Base-by-base conservation (phyloP, 73 alveolate genomes). In the Tetrahymena elliotti region DNA sequence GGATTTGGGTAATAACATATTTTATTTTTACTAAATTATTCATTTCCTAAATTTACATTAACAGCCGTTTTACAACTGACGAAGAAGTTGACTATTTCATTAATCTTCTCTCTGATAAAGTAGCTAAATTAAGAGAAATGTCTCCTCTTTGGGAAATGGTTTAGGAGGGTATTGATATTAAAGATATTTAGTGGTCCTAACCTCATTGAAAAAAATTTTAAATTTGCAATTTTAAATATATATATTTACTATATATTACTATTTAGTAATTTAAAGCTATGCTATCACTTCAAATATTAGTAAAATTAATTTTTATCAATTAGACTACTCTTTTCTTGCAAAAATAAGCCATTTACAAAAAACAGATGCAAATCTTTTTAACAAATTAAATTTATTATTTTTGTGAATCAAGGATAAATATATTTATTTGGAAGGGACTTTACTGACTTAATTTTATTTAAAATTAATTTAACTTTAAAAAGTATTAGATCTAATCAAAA, bases 61-160 rank as follows among this genome's bases (percentile, higher is more conserved):
- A 7, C n/a, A 94, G 96, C 6, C 96, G 99, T 53, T 98, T 98
- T 93, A 98, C 99, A 9, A 97, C 99, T 7, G 98, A 97, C 68
- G 96, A 96, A 47, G 99, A 98, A 93, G 96, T 98, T 16, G 99
- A 98, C 31, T 96, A 93, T 35, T 96, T 97, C 16, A 96, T 96
- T 27, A 95, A 95, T 37, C 82, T 95, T 34, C 38, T 98, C 24
- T 95, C 95, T 15, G 83, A 94, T 40, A 97, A 97, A 52, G 99
- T 98, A 0, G 93, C 93, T 31, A 97, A 97, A 92, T 93, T 98
- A 68, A 98, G 99, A 97, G 98, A 95, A 52, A 94, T 98, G 98
- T 97, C 99, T 38, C 99, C 99, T 36, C 95, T 98, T 53, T 98
- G 99, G 99, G 99, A 98, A 82, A 98, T 98, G 99, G 95, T 97